A percentile compares a stretch with the other conserved stretches of the same genome.
phyloP scores from a whole-genome alignment of 352 stramenopile genomes.

The Pythium diclinum region DNA sequence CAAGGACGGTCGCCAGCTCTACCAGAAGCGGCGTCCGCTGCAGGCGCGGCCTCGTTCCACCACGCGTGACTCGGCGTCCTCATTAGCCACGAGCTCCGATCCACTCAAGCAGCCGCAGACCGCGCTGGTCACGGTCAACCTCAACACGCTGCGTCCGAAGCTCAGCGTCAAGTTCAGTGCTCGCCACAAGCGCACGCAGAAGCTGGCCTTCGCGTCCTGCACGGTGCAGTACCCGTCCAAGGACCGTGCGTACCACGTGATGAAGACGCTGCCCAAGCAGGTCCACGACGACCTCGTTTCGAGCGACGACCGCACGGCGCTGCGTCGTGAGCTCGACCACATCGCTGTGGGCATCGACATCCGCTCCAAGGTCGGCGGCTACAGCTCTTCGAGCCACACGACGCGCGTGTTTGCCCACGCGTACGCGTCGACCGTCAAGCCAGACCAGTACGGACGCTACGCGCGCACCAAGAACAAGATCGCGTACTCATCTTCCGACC shows the following conservation, averaged over 20 bases:
- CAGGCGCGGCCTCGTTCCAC: conserved; percentile 3
- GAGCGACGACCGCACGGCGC: conserved; percentile 43
- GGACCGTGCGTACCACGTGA: conserved; percentile 52
- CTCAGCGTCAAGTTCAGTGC: conserved; percentile 14
- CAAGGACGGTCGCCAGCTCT: conserved; percentile 45
- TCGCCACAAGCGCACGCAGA: conserved; percentile 42
- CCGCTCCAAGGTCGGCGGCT: conserved; percentile 24
- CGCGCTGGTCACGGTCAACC: conserved; percentile 21
- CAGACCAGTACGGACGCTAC: conserved; percentile 33
- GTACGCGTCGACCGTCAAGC: conserved; percentile 49
- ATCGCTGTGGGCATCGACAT: conserved; percentile 61
- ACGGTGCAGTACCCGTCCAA: conserved; percentile 44
- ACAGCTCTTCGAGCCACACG: conserved; percentile 34
- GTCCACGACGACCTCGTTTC: conserved; percentile 52
- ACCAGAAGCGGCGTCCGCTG: conserved; percentile 30
- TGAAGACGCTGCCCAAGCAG: conserved; percentile 58
- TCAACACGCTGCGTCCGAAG: conserved; percentile 24
- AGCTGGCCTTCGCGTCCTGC: conserved; percentile 51
- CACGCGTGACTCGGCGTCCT: neutral
- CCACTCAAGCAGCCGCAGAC: neutral
- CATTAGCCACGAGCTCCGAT: neutral
- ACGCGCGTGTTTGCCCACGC: conserved; percentile 55
- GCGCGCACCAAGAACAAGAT: conserved; percentile 21
- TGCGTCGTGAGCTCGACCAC: conserved; percentile 55
- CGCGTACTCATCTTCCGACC: conserved; percentile 27